Conservation (phyloP, 1,139 yeast species). For the Taiozyma onychis region DNA sequence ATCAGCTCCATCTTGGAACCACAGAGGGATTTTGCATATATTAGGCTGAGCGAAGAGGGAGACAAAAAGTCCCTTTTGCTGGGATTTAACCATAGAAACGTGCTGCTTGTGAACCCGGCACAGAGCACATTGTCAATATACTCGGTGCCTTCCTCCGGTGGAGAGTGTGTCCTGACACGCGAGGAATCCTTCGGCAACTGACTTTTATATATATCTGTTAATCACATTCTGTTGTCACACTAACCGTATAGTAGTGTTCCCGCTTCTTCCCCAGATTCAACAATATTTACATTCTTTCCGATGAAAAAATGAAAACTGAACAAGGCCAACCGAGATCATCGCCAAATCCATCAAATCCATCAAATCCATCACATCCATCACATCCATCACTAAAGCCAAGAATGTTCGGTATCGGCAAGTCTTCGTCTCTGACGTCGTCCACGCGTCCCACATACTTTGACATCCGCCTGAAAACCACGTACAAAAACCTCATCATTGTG, state of each 20-base stretch:
- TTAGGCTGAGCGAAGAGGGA: conserved; percentile 15
- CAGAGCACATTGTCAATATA: conserved; percentile 26
- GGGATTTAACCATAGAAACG: conserved; percentile 23
- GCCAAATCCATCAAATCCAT: neutral
- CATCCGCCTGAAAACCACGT: conserved; percentile 40
- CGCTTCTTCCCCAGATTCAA: neutral
- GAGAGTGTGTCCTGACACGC: conserved; percentile 29
- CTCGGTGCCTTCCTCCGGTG: conserved; percentile 26
- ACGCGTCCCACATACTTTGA: conserved; percentile 25
- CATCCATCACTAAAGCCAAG: neutral
- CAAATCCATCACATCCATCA: neutral
- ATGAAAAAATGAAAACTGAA: neutral
- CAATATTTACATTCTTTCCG: neutral
- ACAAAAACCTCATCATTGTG: conserved; percentile 48
- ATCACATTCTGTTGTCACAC: neutral
- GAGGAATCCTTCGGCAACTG: neutral
- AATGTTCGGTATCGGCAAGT: conserved; percentile 14
- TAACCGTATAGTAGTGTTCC: neutral
- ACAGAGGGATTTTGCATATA: conserved; percentile 33
- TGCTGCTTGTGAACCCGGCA: conserved; percentile 23
- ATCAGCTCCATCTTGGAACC: conserved; percentile 33
- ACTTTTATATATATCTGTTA: neutral
- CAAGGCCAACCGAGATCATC: neutral
- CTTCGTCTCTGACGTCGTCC: conserved; percentile 5
- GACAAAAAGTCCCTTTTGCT: conserved; percentile 8